Evolutionary conservation across 2,329 filamentous ascomycete genomes (phyloP), one percentile per base, ranked within the genome.

Genomic region (Exophiala viscosa): DNA sequence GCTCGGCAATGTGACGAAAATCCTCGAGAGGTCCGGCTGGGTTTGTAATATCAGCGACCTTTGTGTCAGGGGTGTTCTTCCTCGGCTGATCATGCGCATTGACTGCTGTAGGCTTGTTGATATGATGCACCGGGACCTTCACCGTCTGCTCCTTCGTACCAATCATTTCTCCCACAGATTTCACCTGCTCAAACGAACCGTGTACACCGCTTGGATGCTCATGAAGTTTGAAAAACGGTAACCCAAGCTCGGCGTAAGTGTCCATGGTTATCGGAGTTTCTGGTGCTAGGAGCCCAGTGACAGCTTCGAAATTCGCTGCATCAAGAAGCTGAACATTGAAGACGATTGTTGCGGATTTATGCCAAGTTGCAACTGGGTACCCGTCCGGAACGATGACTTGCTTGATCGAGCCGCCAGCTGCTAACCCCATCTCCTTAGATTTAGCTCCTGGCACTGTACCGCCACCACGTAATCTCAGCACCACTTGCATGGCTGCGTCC

Each of bases 221-320:
- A n/a, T 56, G 56, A 11, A 68, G 43, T 6, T 67, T 58, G 61
- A 64, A 76, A 64, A 75, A 76, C 0, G 71, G 70, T 2, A 67
- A 56, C 1, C 67, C 68, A 23, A 63, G 20, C 1, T 57, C 8
- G 14, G 62, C 59, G 52, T 77, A 76, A 0, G 62, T 62, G 14
- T 60, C 13, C 3, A 67, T 65, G 4, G 63, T 61, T 46, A 76
- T 60, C 0, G 73, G 73, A 1, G 65, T 66, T 1, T 53, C 39
- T 5, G 69, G 69, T 0, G 70, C 65, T 0, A 57, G 42, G 6
- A 63, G 48, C 7, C 72, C 72, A n/a, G 47, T 50, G 17, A 50
- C 31, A 5, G 28, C 40, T 28, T 46, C 43, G 17, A 61, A 63
- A 11, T 42, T 14, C 7, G 52, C 35, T 1, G 60, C 46, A 31